These are phyloP conservation scores for Saprolegnia parasitica DNA, from an alignment of 352 stramenopile species.

Conservation along the genomic window DNA sequence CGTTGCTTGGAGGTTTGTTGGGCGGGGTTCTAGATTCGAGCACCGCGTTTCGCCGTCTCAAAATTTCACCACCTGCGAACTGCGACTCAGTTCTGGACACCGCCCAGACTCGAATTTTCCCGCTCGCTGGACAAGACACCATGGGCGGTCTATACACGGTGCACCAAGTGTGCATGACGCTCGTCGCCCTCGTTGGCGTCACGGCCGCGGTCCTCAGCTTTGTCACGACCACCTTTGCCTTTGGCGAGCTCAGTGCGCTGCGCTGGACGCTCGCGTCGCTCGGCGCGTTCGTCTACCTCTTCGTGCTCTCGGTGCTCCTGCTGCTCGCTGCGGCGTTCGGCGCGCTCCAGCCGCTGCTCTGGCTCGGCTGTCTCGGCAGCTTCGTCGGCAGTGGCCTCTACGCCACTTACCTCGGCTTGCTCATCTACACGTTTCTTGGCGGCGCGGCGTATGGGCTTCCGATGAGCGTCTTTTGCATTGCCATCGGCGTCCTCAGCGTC, in stretches of 20 bases:
- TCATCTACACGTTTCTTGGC: neutral
- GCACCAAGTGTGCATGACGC: slow-evolving; percentile 8
- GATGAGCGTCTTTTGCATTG: neutral
- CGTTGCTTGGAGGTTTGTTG: too few relatives aligned
- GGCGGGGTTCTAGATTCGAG: too few relatives aligned
- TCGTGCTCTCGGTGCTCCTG: slow-evolving; percentile 8
- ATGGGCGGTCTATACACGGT: neutral
- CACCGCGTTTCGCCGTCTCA: too few relatives aligned
- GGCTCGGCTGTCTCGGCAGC: slow-evolving; percentile 12
- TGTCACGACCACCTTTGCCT: neutral
- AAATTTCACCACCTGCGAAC: too few relatives aligned
- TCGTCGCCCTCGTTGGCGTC: slow-evolving; percentile 1
- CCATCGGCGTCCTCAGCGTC: slow-evolving; percentile 11
- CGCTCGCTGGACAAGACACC: neutral
- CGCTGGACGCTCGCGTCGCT: neutral
- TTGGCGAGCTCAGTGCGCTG: neutral
- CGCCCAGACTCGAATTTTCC: too few relatives aligned
- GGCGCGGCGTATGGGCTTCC: neutral
- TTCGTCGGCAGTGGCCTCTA: slow-evolving; percentile 7
- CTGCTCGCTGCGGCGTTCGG: slow-evolving; percentile 12
- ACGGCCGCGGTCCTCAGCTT: neutral
- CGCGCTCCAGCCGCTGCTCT: neutral
- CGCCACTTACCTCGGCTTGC: slow-evolving; percentile 14
- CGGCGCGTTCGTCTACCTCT: neutral
- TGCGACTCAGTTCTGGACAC: too few relatives aligned